Conservation (phyloP, 257 asterid genomes). For the Schizonepeta tenuifolia region DNA sequence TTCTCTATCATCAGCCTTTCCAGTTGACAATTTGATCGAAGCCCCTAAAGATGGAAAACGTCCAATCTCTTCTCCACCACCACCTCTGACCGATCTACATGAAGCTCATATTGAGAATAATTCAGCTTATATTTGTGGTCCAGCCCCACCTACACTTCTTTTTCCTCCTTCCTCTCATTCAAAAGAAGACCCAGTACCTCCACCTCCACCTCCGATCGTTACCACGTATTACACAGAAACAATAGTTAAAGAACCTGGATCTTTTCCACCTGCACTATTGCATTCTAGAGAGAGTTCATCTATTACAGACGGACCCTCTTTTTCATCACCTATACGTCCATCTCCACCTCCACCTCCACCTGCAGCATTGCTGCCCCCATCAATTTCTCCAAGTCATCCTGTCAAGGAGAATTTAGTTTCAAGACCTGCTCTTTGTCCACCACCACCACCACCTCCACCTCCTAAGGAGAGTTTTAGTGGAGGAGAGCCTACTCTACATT, state of each 20-base stretch:
- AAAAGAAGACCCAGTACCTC: conserved; percentile 33
- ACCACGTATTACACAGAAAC: conserved; percentile 30
- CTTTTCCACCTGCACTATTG: conserved; percentile 31
- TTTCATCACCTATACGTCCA: conserved; percentile 20
- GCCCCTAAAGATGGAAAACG: conserved; percentile 29
- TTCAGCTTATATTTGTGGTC: conserved; percentile 30
- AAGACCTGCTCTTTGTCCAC: conserved; percentile 31
- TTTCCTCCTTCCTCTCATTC: conserved; percentile 35
- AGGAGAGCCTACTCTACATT: conserved; percentile 34
- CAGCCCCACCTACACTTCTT: conserved; percentile 34
- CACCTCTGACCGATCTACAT: conserved; percentile 26
- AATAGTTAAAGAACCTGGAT: conserved; percentile 14
- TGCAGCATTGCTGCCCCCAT: conserved; percentile 20
- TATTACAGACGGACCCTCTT: conserved; percentile 6
- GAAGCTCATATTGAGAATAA: conserved; percentile 21
- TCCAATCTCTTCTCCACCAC: conserved; percentile 39
- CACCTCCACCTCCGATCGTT: conserved; percentile 30
- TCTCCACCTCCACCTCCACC: neutral
- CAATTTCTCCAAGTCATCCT: conserved; percentile 33
- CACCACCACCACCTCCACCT: conserved; percentile 33
- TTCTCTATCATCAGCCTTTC: conserved; percentile 33
- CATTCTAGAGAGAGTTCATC: conserved; percentile 26
- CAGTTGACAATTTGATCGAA: conserved; percentile 37
- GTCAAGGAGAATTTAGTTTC: conserved; percentile 38
- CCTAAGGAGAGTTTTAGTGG: conserved; percentile 27